Base-by-base conservation (phyloP, 139 green algal genomes). In the Volvox reticuliferus region DNA sequence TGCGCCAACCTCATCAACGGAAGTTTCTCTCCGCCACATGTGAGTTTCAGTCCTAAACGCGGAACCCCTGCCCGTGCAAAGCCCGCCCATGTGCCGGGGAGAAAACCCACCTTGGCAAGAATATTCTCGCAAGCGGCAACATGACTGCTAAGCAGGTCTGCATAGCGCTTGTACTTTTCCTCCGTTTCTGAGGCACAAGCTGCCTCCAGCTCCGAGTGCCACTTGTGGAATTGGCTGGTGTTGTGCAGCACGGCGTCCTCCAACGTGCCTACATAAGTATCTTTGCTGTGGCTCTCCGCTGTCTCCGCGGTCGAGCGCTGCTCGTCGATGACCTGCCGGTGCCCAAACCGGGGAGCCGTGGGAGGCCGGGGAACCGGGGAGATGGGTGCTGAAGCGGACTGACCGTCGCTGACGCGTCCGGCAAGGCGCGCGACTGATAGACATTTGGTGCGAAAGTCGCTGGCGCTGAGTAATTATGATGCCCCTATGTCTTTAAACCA, bases 191-290 rank as follows among this genome's bases (percentile, higher is more conserved):
- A 91, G 0, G 94, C 95, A 80, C 96, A 95, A 12, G 96, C 95
- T 5, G 96, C 95, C 80, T 99, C 97, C 87, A 99, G 93, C 91
- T 99, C 96, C 32, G 91, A 88, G 75, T 98, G 95, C 97, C 97
- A 99, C 88, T 97, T 97, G 92, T 98, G 97, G 91, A 99, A 99
- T 73, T 99, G 93, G 76, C 95, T 95, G 69, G 90, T 96, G 89
- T 97, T 98, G 37, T 98, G 97, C 86, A 98, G 92, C 30, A 96
- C 93, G 1, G 93, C 93, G 61, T 97, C 96, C 63, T 97, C 96
- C 21, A 97, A 67, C 16, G 94, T 96, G 71, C 95, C 95, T 22
- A 81, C 90, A 79, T 95, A 96, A 55, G 87, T 89, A 26, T 93
- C 91, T 14, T 91, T 71, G 24, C 21, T 79, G 63, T 83, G 44